These are phyloP conservation scores for Coniochaeta sp. DNA, from an alignment of 2,329 filamentous ascomycete species.

Conservation along the genomic window DNA sequence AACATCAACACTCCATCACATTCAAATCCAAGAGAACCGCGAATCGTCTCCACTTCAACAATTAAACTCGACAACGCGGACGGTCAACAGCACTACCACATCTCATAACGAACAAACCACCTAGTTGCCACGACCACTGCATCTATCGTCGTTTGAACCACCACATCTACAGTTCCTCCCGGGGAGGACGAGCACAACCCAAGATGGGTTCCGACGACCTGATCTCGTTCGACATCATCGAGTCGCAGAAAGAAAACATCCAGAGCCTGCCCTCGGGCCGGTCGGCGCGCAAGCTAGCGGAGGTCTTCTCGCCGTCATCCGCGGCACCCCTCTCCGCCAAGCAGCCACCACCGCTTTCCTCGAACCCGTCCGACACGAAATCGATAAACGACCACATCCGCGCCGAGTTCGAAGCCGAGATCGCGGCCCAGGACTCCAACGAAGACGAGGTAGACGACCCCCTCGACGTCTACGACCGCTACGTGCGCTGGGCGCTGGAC, in stretches of 20 bases:
- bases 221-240: conserved; percentile 84
- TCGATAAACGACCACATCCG: conserved; percentile 74
- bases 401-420: conserved; percentile 78
- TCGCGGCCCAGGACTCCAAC: conserved; percentile 67
- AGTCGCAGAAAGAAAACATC: conserved; percentile 96
- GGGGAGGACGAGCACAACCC: conserved; percentile 8
- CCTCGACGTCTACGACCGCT: conserved; percentile 90
- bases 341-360: conserved; percentile 47
- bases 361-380: conserved; percentile 59
- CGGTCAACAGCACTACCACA: conserved; percentile 1
- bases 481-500: conserved; percentile 94
- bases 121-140: background rate
- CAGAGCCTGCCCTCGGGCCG: conserved; percentile 81
- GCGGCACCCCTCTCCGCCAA: conserved; percentile 35
- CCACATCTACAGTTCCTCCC: background rate
- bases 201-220: conserved; percentile 48
- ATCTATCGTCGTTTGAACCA: background rate
- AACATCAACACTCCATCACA: background rate
- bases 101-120: too few relatives aligned
- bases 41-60: background rate
- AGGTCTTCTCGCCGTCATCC: conserved; percentile 66
- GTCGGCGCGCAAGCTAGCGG: conserved; percentile 81
- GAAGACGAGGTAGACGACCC: conserved; percentile 89
- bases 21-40: background rate
- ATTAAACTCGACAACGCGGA: background rate